Base-by-base conservation (phyloP, 768 basidiomycete species). In the Pleurotus sapidus region DNA sequence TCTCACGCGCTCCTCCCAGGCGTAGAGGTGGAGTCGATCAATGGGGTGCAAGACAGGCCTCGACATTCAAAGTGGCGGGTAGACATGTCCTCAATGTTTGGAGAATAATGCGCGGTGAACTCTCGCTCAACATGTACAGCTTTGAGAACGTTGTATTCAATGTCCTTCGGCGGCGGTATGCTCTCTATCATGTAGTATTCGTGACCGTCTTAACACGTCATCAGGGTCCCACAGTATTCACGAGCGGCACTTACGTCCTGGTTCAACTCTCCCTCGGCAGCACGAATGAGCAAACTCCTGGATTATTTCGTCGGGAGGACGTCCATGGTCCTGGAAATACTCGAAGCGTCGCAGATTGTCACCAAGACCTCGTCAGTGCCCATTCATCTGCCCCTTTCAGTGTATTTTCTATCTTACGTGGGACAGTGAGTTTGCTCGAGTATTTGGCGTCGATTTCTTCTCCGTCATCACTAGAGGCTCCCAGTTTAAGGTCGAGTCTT, bases 401-500 rank as follows among this genome's bases (percentile, higher is more conserved):
- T 8, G n/a, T 53, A 49, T 46, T 37, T 15, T 30, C n/a, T 48
- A 12, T 51, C 23, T n/a, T 37, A 46, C 18, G 20, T 38, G 17
- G 25, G 20, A 23, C 65, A 98, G 96, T 12, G 97, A 99, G 70
- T 98, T 98, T 65, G 95, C 97, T 40, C 86, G 97, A 8, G 93
- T 98, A 5, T 98, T 97, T 62, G 96, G 97, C 0, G 88, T 99
- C 45, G 97, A 99, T 71, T 98, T 98, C 68, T 92, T 88, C 67
- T 97, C 95, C 3, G 95, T 98, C 30, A 83, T 97, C 60, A 94
- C 85, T 59, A 85, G 97, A 30, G 97, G 97, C 0, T 97, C 95
- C 0, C 97, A 99, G 65, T 98, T 94, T 78, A 99, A 98, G 73
- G 97, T 98, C 24, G 97, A 99, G 74, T 95, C 95, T 0, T 96